Percentiles rank a stretch among this genome's conserved stretches.
phyloP scores from a whole-genome alignment of 805 yeast species.

The Lachancea kluyveri region DNA sequence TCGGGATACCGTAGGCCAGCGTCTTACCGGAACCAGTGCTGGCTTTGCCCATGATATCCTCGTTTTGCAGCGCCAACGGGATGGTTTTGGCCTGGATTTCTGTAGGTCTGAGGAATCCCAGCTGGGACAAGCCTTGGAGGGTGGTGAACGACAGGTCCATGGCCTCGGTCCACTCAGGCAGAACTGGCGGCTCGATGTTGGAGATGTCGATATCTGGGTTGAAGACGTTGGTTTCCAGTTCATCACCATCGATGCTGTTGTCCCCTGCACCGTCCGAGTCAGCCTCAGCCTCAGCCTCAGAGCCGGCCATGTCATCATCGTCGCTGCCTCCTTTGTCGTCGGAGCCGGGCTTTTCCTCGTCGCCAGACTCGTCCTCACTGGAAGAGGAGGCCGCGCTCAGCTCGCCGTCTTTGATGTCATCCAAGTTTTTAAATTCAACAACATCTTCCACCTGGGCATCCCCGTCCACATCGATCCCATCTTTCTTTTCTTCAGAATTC shows the following conservation, averaged over 20 bases:
- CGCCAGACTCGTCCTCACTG: slow-evolving; percentile 16
- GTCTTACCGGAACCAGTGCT: slow-evolving; percentile 98
- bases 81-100: slow-evolving; percentile 74
- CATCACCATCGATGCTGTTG: slow-evolving; percentile 14
- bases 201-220: slow-evolving; percentile 17
- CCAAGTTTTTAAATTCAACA: slow-evolving; percentile 27
- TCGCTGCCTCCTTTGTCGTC: slow-evolving; percentile 14
- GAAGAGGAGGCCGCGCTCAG: slow-evolving; percentile 22
- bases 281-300: slow-evolving; percentile 13
- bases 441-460: slow-evolving; percentile 14
- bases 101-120: slow-evolving; percentile 68
- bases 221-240: slow-evolving; percentile 26
- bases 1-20: slow-evolving; percentile 89
- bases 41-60: slow-evolving; percentile 91
- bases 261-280: slow-evolving; percentile 10
- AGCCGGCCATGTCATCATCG: slow-evolving; percentile 15
- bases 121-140: slow-evolving; percentile 52
- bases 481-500: slow-evolving; percentile 12
- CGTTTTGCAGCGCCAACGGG: slow-evolving; percentile 66
- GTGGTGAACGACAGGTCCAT: slow-evolving; percentile 45
- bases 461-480: slow-evolving; percentile 10
- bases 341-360: slow-evolving; percentile 23
- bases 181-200: slow-evolving; percentile 34
- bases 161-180: slow-evolving; percentile 56
- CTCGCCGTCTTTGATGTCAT: slow-evolving; percentile 28